Evolutionary conservation across 106 monocot species (phyloP).

Genomic region (Acorus calamus): DNA sequence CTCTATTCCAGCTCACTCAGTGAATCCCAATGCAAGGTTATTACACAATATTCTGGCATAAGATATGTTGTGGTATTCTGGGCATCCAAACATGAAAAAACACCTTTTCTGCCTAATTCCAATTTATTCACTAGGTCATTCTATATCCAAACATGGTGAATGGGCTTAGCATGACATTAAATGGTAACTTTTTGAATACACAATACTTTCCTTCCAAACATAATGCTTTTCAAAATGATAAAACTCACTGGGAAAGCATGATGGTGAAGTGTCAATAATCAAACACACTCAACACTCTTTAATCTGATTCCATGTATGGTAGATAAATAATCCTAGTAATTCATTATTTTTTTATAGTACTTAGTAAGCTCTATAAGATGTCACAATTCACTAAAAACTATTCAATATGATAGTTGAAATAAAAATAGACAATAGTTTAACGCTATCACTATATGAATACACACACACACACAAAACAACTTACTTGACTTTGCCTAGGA

Average conservation of each 20-base stretch:
- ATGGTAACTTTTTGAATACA: too few relatives aligned
- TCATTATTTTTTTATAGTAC: background rate
- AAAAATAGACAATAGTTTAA: background rate
- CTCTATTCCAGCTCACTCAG: too few relatives aligned
- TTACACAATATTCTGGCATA: too few relatives aligned
- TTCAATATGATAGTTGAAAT: background rate
- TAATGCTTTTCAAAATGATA: background rate
- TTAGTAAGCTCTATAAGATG: background rate
- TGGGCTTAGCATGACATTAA: background rate
- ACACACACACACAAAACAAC: background rate
- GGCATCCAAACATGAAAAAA: too few relatives aligned
- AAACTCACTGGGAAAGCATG: slow-evolving; percentile 3
- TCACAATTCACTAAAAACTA: background rate
- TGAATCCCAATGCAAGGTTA: too few relatives aligned
- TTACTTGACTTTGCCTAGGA: background rate
- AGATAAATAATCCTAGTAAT: background rate
- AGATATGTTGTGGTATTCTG: too few relatives aligned
- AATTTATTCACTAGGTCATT: too few relatives aligned
- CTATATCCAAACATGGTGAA: background rate
- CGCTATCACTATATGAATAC: background rate
- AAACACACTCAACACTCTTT: background rate
- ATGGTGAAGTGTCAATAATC: background rate
- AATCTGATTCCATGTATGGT: background rate
- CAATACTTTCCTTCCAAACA: background rate
- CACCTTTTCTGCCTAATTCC: too few relatives aligned